These are phyloP conservation scores for Phalaenopsis equestris DNA, from an alignment of 106 monocot genomes.

Conservation along the genomic window DNA sequence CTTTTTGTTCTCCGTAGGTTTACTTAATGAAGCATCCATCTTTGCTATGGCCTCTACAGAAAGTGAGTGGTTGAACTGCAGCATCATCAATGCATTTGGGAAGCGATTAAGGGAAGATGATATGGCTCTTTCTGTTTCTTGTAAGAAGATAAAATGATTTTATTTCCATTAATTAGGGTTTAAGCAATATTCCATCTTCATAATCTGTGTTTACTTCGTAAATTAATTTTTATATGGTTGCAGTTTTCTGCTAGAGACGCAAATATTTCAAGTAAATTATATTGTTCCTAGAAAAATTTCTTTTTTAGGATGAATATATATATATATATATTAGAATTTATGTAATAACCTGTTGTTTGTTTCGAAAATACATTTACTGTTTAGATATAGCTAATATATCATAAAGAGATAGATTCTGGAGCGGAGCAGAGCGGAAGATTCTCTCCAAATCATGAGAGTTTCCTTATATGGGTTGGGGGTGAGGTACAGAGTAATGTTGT, in stretches of 20 bases:
- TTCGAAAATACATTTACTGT: too few relatives aligned
- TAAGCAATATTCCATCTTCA: not conserved
- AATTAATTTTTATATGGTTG: too few relatives aligned
- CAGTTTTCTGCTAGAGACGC: too few relatives aligned
- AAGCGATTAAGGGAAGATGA: slow-evolving; percentile 7
- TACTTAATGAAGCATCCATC: not conserved
- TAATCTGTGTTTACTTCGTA: too few relatives aligned
- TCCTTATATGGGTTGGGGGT: too few relatives aligned
- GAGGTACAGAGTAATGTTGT: too few relatives aligned
- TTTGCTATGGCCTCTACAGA: not conserved
- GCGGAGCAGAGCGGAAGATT: too few relatives aligned
- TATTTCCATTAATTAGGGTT: not conserved
- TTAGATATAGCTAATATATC: too few relatives aligned
- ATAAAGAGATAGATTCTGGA: too few relatives aligned
- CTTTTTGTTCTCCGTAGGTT: not conserved
- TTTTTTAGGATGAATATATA: not conserved
- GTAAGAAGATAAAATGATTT: not conserved
- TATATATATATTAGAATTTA: too few relatives aligned
- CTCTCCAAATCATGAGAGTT: too few relatives aligned
- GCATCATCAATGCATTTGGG: not conserved
- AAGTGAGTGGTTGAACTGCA: not conserved
- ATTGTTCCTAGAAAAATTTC: not conserved
- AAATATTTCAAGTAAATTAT: not conserved
- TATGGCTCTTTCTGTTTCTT: not conserved
- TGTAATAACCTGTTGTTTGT: too few relatives aligned